A percentile compares a stretch with the other conserved stretches of the same genome.
These are phyloP conservation scores for Coccomyxa subellipsoidea DNA, from an alignment of 163 green algal genomes.

Conservation along the genomic window DNA sequence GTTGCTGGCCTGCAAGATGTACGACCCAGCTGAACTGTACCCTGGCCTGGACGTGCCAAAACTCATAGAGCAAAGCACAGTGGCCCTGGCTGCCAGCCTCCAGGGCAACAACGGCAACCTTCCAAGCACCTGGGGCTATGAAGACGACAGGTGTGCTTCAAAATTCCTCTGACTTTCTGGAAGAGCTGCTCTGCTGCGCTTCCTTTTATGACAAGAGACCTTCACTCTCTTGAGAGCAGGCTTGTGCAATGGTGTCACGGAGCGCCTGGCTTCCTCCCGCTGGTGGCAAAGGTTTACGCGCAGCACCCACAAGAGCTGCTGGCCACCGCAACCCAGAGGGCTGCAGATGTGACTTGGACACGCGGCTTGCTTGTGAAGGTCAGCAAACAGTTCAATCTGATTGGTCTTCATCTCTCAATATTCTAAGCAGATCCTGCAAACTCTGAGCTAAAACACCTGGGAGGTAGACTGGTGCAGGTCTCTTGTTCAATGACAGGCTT, in stretches of 20 bases:
- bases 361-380: slow-evolving; percentile 66
- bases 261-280: slow-evolving; percentile 53
- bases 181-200: too few relatives aligned
- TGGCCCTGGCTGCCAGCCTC: not conserved
- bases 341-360: slow-evolving; percentile 57
- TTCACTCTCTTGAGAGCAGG: slow-evolving; percentile 13
- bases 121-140: not conserved
- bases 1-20: slow-evolving; percentile 28
- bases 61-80: not conserved
- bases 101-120: not conserved
- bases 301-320: slow-evolving; percentile 12
- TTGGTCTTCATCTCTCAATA: not conserved
- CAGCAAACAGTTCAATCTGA: not conserved
- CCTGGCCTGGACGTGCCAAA: not conserved
- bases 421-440: too few relatives aligned
- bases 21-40: slow-evolving; percentile 5
- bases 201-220: too few relatives aligned
- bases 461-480: too few relatives aligned
- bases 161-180: not conserved
- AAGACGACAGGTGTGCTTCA: not conserved
- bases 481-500: too few relatives aligned
- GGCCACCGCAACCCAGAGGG: slow-evolving; percentile 30
- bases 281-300: slow-evolving; percentile 47
- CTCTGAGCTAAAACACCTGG: too few relatives aligned
- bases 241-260: slow-evolving; percentile 79